Base-by-base conservation (phyloP, 257 asterid species). In the Solanum appendiculatum region DNA sequence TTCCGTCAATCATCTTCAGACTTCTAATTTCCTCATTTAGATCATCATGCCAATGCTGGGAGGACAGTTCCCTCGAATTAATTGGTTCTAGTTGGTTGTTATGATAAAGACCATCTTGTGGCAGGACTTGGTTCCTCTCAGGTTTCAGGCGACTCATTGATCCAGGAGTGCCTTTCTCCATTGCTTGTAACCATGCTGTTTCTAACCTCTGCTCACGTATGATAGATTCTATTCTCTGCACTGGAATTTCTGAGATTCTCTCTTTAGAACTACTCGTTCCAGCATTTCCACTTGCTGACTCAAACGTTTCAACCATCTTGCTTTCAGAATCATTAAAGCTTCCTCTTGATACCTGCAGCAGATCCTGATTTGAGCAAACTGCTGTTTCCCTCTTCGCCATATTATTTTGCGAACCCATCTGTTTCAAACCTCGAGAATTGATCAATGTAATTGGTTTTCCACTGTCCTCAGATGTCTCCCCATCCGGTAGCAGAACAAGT, bases 111-210 rank as follows among this genome's bases (percentile, higher is more conserved):
- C 94, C 91, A 80, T 95, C 95, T 89, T 94, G 99, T 20, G 99
- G 99, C 87, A 94, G 91, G 85, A 96, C 93, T 92, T 96, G 99
- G 88, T 96, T 96, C 93, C 96, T 91, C 83, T 96, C 99, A 6
- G 98, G 99, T 90, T 90, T 95, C 91, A 87, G 85, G 56, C 90
- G 95, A 60, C 88, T 89, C 84, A 91, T 33, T 20, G 98, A 90
- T 63, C 93, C 97, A 23, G 97, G 93, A 27, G 95, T 91, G 87
- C 96, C 94, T 88, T 93, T 96, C 91, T 96, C 99, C 95, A 90
- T 91, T 12, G 98, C 98, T 87, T 95, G 99, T 88, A 96, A 89
- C 99, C 99, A 93, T 2, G 99, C 98, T 66, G 99, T 93, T 92
- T 97, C 99, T 72, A 95, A 63, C 86, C 95, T 92, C 91, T 95